Conservation (phyloP, 441 rosid genomes). For the Macaranga tanarius region DNA sequence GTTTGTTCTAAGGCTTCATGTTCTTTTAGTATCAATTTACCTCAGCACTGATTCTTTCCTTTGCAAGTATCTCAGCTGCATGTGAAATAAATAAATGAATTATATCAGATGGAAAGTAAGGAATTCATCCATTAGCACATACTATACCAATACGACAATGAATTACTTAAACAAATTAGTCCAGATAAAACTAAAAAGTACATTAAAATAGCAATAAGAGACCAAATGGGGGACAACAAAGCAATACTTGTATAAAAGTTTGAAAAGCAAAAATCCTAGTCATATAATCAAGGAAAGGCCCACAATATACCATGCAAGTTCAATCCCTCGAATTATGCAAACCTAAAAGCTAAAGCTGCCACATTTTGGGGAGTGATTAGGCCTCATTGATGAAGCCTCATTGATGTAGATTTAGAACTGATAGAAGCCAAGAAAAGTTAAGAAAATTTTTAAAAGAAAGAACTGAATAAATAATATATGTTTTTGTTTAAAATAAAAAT, state of each 20-base stretch:
- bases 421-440: too few relatives aligned
- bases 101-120: neutral
- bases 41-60: conserved; percentile 94
- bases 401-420: too few relatives aligned
- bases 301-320: neutral
- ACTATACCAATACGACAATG: neutral
- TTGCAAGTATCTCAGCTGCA: conserved; percentile 92
- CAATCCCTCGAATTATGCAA: neutral
- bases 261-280: too few relatives aligned
- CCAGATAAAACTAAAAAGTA: neutral
- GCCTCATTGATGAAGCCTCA: neutral
- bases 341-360: neutral
- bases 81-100: conserved; percentile 29
- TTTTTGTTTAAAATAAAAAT: too few relatives aligned
- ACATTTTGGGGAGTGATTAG: neutral
- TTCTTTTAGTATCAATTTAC: conserved; percentile 33
- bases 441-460: too few relatives aligned
- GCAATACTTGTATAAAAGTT: neutral
- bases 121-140: neutral
- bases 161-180: conserved; percentile 1
- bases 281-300: too few relatives aligned
- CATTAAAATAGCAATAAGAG: neutral
- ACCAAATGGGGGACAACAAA: neutral
- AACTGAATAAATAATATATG: too few relatives aligned
- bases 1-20: neutral